These are phyloP conservation scores for Schwanniomyces pseudopolymorphus DNA, from an alignment of 805 yeast genomes.

Conservation along the genomic window DNA sequence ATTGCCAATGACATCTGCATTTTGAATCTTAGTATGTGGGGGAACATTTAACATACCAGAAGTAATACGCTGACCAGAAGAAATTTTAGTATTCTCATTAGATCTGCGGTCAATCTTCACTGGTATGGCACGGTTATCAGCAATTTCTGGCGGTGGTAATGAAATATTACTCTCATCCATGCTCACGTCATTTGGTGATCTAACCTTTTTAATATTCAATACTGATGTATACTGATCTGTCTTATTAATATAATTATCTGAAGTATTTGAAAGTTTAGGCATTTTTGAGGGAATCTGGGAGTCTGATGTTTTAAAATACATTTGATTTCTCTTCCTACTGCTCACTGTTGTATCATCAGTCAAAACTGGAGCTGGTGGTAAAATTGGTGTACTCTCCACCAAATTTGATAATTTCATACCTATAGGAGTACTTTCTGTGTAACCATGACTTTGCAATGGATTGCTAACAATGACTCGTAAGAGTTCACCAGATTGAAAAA, in stretches of 20 bases:
- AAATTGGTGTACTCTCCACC: slow-evolving; percentile 21
- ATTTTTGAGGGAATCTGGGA: slow-evolving; percentile 21
- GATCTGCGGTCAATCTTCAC: slow-evolving; percentile 17
- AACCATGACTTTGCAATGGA: slow-evolving; percentile 10
- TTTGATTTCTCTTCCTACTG: slow-evolving; percentile 18
- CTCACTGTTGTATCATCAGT: slow-evolving; percentile 9
- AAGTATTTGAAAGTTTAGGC: neutral
- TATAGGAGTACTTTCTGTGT: slow-evolving; percentile 2
- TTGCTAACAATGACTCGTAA: slow-evolving; percentile 36
- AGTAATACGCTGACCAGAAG: slow-evolving; percentile 29
- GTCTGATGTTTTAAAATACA: slow-evolving; percentile 23
- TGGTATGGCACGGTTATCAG: slow-evolving; percentile 25
- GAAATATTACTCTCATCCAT: slow-evolving; percentile 22
- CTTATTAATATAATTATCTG: neutral
- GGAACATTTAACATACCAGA: slow-evolving; percentile 44
- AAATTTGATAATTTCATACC: slow-evolving; percentile 1
- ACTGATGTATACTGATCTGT: neutral
- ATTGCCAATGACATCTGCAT: slow-evolving; percentile 10
- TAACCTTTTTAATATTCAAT: slow-evolving; percentile 6
- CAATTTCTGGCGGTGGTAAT: slow-evolving; percentile 35
- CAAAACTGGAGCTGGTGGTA: slow-evolving; percentile 23
- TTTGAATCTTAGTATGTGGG: slow-evolving; percentile 25
- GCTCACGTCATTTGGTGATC: slow-evolving; percentile 3
- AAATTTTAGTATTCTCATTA: slow-evolving; percentile 1
- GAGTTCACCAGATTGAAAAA: slow-evolving; percentile 47